Evolutionary conservation across 257 asterid species (phyloP).

Genomic region (Jacaranda mimosifolia): DNA sequence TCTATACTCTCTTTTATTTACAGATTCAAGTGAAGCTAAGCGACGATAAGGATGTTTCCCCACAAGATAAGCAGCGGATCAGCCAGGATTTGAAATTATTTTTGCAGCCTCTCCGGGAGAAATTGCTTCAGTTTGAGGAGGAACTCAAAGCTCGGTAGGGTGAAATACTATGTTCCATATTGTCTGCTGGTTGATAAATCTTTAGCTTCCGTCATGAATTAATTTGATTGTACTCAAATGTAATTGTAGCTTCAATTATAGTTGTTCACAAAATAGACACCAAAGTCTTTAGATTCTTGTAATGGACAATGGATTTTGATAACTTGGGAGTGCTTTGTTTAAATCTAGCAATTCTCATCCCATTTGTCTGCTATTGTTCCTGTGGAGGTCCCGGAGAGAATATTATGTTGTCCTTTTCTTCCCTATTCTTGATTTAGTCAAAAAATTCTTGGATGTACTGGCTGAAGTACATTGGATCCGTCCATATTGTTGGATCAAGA

Average conservation of each 20-base stretch:
- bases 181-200: slow-evolving; percentile 14
- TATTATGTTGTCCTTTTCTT: too few species aligned
- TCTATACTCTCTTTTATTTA: not conserved
- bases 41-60: slow-evolving; percentile 68
- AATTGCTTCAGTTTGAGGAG: slow-evolving; percentile 71
- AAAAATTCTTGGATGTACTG: too few species aligned
- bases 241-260: slow-evolving; percentile 27
- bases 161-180: not conserved
- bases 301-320: slow-evolving; percentile 30
- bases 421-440: too few species aligned
- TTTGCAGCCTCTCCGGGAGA: slow-evolving; percentile 74
- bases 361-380: too few species aligned
- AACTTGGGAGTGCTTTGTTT: too few species aligned
- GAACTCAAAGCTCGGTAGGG: slow-evolving; percentile 76
- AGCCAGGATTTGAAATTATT: slow-evolving; percentile 59
- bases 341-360: too few species aligned
- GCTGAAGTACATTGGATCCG: too few species aligned
- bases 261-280: slow-evolving; percentile 17
- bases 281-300: slow-evolving; percentile 28
- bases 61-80: slow-evolving; percentile 63
- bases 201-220: not conserved
- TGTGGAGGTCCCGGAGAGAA: too few species aligned
- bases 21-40: slow-evolving; percentile 74
- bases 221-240: slow-evolving; percentile 30
- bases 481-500: too few species aligned